Base-by-base conservation (phyloP, 176 grass and related monocot genomes). In the Triticum urartu region DNA sequence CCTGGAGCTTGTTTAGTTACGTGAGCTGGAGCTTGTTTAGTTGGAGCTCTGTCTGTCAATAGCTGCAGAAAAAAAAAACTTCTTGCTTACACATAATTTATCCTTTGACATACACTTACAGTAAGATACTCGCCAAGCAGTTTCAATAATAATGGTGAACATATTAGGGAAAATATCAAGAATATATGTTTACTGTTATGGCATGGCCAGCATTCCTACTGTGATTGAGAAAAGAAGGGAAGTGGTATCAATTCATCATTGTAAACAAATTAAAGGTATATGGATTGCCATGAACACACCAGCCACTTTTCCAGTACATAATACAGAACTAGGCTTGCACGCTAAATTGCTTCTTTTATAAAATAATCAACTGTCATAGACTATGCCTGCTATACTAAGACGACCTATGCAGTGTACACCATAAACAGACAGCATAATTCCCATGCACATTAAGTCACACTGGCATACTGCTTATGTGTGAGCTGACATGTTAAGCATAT, bases 21-120 rank as follows among this genome's bases (percentile, higher is more conserved):
- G 11, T 47, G 78, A 52, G 81, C 33, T 81, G 89, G 83, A 18
- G 38, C 82, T 54, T 87, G 79, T 61, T 89, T 81, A 68, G 30
- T 72, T 85, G 89, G 81, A 21, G 71, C 52, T 86, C 75, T 98
- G 84, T 98, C 93, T 66, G 90, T 66, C 84, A 98, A 88, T 82
- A 98, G 62, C 96, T 98, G 86, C 13, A 77, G 80, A 21, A 59
- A 21, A 59, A 3, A 12, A 40, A 62, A 18, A 52, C 12, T 68
- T 79, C 28, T 71, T 26, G n/a, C 76, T 59, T 40, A 83, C 10
- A 68, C 47, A 25, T 76, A 78, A 77, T 76, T 54, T 87, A 59
- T 68, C n/a, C 83, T 39, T 77, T 56, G 61, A 40, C 11, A 5
- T n/a, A 68, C 12, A 75, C 54, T 54, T 60, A 75, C 15, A 63